Base-by-base conservation (phyloP, 306 rosid species). In the Vigna unguiculata region DNA sequence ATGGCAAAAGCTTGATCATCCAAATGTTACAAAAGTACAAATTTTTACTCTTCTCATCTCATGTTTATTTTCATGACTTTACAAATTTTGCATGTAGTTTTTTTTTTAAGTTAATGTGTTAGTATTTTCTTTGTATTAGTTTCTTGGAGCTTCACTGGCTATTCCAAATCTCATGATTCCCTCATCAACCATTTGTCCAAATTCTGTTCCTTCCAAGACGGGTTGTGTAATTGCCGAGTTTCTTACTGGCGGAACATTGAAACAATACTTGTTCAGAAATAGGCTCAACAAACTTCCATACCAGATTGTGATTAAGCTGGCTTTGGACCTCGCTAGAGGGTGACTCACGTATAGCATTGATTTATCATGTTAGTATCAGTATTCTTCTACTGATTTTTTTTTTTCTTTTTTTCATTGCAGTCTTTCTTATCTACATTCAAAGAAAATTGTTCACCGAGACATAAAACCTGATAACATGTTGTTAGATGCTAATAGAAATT, bases 1-100 rank as follows among this genome's bases (percentile, higher is more conserved):
- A 4, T 94, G 98, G 97, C 90, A 90, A 80, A 90, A 92, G 87
- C 97, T 94, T 80, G 90, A 91, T 80, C 91, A 94, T 79, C 91
- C 96, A 47, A 92, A 94, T 77, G 91, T 94, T 71, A 92, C 98
- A 70, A 90, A 87, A 85, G 98, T 92, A 89, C 51, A 45, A 67
- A 58, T 60, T 78, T 75, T 13, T n/a, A 41, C 69, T 74, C 76
- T 83, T 81, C 2, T 62, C 24, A 12, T 66, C 43, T 79, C 43
- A n/a, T 17, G 14, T 76, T 77, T 17, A 74, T 40, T 71, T 48
- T 61, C 67, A 43, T 71, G 51, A 71, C 4, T 45, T 46, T 4
- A 13, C 25, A 16, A 65, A 36, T 59, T 64, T 6, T 60, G 20
- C 36, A 6, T 46, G n/a, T n/a, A n/a, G n/a, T n/a, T n/a, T n/a